phyloP scores from a whole-genome alignment of 345 rosid genomes.

The Gossypium turneri region DNA sequence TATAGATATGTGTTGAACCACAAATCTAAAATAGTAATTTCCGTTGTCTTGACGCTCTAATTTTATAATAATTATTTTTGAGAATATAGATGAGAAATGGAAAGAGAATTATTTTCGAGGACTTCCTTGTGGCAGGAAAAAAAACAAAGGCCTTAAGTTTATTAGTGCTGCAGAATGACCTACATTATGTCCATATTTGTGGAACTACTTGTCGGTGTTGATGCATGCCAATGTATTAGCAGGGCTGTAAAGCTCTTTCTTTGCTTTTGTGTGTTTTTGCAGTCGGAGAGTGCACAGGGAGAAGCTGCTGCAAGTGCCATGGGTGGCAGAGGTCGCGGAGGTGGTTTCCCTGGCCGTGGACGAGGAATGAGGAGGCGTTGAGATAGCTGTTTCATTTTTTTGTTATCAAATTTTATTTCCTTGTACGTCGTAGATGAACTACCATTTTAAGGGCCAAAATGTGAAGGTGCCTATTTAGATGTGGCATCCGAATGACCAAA shows the following conservation, averaged over 20 bases:
- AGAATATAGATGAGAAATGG: background rate
- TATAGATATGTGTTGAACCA: no score
- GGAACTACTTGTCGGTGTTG: background rate
- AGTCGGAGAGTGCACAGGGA: constrained; percentile 99
- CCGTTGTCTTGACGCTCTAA: background rate
- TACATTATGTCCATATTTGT: background rate
- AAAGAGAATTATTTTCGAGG: background rate
- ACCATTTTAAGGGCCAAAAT: background rate
- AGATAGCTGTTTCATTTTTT: constrained; percentile 19
- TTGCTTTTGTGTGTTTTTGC: constrained; percentile 20
- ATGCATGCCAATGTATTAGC: background rate
- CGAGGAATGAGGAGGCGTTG: constrained; percentile 97
- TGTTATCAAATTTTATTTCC: background rate
- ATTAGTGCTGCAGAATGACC: background rate
- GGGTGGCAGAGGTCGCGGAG: constrained; percentile 87
- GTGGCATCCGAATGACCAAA: background rate
- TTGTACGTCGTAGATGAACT: background rate
- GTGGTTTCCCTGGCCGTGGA: constrained; percentile 83
- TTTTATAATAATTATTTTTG: background rate
- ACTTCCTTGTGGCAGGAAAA: background rate
- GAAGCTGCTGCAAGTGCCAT: constrained; percentile 86
- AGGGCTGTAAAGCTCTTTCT: background rate
- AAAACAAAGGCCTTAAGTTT: background rate
- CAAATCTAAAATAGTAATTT: background rate
- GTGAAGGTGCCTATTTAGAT: background rate